Evolutionary conservation across 208 protist genomes (phyloP), one percentile per base, ranked within the genome.

Genomic region (Trypanosoma caninum): DNA sequence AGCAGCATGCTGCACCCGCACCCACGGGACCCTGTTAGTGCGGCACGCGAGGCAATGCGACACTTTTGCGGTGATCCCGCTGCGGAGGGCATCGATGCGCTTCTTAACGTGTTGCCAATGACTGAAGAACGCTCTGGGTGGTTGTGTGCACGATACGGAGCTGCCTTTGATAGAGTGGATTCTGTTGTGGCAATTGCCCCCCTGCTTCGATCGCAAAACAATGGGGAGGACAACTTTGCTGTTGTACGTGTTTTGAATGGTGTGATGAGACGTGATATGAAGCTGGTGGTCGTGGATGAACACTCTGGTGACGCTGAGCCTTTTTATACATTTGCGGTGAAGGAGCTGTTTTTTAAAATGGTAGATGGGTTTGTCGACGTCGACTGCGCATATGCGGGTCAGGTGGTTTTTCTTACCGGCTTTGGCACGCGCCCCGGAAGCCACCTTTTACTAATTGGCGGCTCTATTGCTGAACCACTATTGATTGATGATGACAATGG

Each of bases 231-330:
- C 14, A 65, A 82, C 2, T 82, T 78, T 41, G 80, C 86, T 0
- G 70, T 93, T 40, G 73, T 86, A 44, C 82, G 82, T 48, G 80
- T 93, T 6, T 44, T 77, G 44, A 58, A 74, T 51, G 86, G 86
- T 27, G 62, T 74, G 35, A 67, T 93, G 20, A 52, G 55, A 13
- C 37, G 53, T 35, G 55, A 55, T 48, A 47, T 44, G 42, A 65
- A 67, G 14, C n/a, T 89, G 0, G 64, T 83, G 11, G 85, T 75
- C 14, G 65, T 89, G 37, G 82, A 89, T 58, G 82, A 93, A 52
- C 77, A 79, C 59, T 75, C 76, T 27, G 85, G 80, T 57, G 82
- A 89, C 41, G 74, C 67, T 25, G 80, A 87, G 46, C 82, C 82
- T 4, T 87, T 77, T 58, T 78, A 85, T 41, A 67, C 72, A 16